Base-by-base conservation (phyloP, 2,329 filamentous ascomycete species). In the Ascochyta lentis region DNA sequence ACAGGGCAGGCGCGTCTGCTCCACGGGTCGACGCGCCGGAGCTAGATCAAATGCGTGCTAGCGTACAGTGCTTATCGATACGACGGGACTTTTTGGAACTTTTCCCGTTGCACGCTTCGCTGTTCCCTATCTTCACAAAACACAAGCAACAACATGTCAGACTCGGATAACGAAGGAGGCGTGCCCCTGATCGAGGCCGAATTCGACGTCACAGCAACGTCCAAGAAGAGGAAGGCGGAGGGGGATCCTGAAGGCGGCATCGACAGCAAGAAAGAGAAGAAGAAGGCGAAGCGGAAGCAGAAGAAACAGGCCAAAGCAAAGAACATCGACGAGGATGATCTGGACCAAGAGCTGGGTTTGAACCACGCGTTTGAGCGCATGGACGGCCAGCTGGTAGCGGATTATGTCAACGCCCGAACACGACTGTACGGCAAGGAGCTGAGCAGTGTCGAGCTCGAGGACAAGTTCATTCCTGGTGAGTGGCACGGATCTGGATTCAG, bases 341-440 rank as follows among this genome's bases (percentile, higher is more conserved):
- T 82, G 53, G 79, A 82, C 57, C 69, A 75, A 57, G 72, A 78
- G 64, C 61, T 76, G 33, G 76, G 89, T 6, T 80, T 97, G 63
- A 96, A 97, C 77, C 86, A 86, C 61, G 85, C 90, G 3, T 90
- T 97, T 72, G 85, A 87, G 40, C 85, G 86, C 58, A 93, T 97
- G 88, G 91, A 96, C 74, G 88, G 86, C 57, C 86, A 88, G 63
- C 81, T 97, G 38, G 79, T 97, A 42, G 91, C 93, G 1, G 94
- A 97, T 73, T 88, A 96, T 73, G 81, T 97, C 59, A 90, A 90
- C 6, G 89, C 95, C 70, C 86, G 90, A 70, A 89, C 91, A 49
- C 86, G 84, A 61, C 84, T 89, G 23, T 96, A 94, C 69, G 90
- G 92, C 49, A 86, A 85, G 26, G 89, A 96, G 48, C 76, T 97